Evolutionary conservation across 1,284 basidiomycete species (phyloP).

Genomic region (Apiotrichum sp.): DNA sequence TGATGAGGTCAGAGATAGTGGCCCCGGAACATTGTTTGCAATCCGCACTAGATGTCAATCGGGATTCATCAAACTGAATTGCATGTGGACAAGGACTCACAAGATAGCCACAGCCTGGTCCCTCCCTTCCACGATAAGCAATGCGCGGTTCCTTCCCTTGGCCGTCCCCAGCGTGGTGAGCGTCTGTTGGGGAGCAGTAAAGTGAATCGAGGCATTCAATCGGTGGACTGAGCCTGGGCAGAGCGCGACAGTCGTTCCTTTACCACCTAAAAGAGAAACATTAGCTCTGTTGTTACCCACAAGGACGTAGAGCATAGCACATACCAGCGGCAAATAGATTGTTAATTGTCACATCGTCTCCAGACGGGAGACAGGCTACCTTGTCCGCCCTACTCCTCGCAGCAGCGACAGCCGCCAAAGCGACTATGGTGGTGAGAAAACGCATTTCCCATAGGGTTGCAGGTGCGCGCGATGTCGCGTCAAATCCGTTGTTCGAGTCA

Average conservation of each 20-base stretch:
- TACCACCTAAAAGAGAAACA: constrained; percentile 26
- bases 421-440: too few species aligned
- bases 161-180: constrained; percentile 31
- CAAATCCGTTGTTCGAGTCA: too few species aligned
- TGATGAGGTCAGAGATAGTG: constrained; percentile 36
- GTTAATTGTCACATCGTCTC: constrained; percentile 41
- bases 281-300: too few species aligned
- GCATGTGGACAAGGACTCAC: constrained; percentile 16
- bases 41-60: constrained; percentile 35
- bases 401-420: neutral
- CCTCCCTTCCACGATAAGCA: constrained; percentile 39
- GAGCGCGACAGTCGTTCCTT: constrained; percentile 31
- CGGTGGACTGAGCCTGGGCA: constrained; percentile 43
- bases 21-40: constrained; percentile 38
- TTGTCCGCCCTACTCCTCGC: neutral
- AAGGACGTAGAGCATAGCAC: constrained; percentile 2
- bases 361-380: constrained; percentile 32
- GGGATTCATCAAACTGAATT: neutral
- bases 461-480: too few species aligned
- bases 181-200: constrained; percentile 39
- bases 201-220: constrained; percentile 34
- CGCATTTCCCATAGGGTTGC: too few species aligned
- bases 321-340: constrained; percentile 31
- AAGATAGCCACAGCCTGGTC: constrained; percentile 38
- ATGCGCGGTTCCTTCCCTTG: constrained; percentile 32